phyloP scores from a whole-genome alignment of 1,284 basidiomycete genomes.

The Tilletia caries region DNA sequence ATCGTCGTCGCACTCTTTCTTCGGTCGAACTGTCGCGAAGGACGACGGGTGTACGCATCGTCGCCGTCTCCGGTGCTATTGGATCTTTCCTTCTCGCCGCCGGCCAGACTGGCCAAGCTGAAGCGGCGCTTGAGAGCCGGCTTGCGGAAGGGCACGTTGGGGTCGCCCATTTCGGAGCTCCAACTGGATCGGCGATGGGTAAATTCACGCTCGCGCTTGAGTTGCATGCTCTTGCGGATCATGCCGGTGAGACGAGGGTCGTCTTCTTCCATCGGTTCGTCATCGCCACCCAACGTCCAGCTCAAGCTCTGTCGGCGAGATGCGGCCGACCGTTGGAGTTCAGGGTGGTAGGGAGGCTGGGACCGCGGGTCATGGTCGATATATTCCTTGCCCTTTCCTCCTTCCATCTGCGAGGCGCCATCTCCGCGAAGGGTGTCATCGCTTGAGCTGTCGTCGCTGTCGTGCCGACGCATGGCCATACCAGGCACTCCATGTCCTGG shows the following conservation, averaged over 20 bases:
- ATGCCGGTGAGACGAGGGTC: constrained; percentile 22
- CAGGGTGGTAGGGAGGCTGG: neutral
- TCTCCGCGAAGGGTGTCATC: constrained; percentile 15
- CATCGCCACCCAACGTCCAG: constrained; percentile 20
- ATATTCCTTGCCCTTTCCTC: constrained; percentile 7
- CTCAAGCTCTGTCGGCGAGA: constrained; percentile 8
- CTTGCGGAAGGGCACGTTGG: constrained; percentile 14
- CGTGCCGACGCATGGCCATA: constrained; percentile 12
- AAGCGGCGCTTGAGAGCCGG: constrained; percentile 14
- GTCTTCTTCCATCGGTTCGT: constrained; percentile 23
- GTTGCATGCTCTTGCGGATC: constrained; percentile 24
- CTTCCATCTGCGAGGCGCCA: neutral
- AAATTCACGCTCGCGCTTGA: constrained; percentile 16
- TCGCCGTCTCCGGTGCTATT: constrained; percentile 11
- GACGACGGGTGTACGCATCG: constrained; percentile 15
- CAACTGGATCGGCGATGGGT: constrained; percentile 22
- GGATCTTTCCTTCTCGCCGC: neutral
- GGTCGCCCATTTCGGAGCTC: constrained; percentile 23
- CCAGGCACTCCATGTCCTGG: constrained; percentile 7
- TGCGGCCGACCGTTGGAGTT: neutral
- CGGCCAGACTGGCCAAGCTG: constrained; percentile 9
- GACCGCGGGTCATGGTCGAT: neutral
- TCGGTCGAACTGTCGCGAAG: constrained; percentile 17
- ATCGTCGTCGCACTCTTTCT: constrained; percentile 21
- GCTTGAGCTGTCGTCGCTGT: neutral